Base-by-base conservation (phyloP, 2,329 filamentous ascomycete species). In the Boeremia exigua region DNA sequence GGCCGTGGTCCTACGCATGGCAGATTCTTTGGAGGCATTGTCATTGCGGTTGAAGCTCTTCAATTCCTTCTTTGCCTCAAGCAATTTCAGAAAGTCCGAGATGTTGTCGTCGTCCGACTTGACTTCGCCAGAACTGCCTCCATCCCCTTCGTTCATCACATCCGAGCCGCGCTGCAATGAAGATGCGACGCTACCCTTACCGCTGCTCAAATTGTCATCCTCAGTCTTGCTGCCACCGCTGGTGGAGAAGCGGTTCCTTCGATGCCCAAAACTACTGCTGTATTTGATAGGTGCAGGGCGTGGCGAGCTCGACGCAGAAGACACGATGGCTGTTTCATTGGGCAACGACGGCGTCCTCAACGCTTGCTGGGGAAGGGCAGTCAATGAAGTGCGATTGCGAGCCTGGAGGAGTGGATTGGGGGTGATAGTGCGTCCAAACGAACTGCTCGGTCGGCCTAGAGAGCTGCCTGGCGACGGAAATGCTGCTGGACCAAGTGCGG, bases 191-290 rank as follows among this genome's bases (percentile, higher is more conserved):
- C 89, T 92, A 58, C 89, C 89, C 63, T 88, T 88, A n/a, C 89
- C 90, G 70, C 93, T 97, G 75, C 89, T 92, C 32, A 80, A 81
- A 68, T 90, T 88, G 65, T 92, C 90, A 59, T 92, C 89, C 48
- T 91, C 89, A 2, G 80, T 81, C 60, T 83, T 88, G 69, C 88
- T 91, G 17, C 85, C 83, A 17, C 89, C 89, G 29, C 90, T 88
- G 53, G 89, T 89, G 0, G 92, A 96, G 23, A 88, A 86, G 39
- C 92, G 86, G 27, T 86, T 88, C 50, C 91, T 86, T 40, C 95
- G 86, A 72, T 96, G 92, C 6, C 89, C 90, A 69, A 99, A 99
- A 69, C 93, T 96, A 75, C 94, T 98, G 75, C 92, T 96, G 72
- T 96, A 98, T 42, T 91, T 87, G n/a, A 90, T 87, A 0, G 89